A percentile compares a stretch with the other conserved stretches of the same genome.
phyloP scores from a whole-genome alignment of 2,329 filamentous ascomycete genomes.

The Chalaropsis ovoidea region DNA sequence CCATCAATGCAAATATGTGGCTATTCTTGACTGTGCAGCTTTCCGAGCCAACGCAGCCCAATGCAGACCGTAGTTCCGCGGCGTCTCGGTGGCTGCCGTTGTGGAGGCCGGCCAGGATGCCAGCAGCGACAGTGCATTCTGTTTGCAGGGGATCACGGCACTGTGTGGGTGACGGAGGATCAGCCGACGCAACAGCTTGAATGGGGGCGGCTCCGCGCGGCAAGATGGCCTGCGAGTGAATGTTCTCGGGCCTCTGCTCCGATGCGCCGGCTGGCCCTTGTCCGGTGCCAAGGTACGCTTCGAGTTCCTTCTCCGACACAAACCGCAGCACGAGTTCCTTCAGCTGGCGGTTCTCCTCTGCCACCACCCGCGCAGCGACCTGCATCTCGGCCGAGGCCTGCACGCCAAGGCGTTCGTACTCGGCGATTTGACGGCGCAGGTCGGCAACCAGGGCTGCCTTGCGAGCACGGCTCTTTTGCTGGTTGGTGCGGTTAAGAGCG shows the following conservation, averaged over 20 bases:
- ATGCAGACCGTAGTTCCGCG: not conserved
- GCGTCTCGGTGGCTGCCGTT: not conserved
- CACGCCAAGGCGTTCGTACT: slow-evolving; percentile 13
- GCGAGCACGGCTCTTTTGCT: slow-evolving; percentile 20
- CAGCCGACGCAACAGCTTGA: not conserved
- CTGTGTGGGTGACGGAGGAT: not conserved
- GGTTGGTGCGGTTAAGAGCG: slow-evolving; percentile 16
- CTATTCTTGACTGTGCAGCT: slow-evolving; percentile 19
- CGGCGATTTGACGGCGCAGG: not conserved
- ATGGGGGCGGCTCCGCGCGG: not conserved
- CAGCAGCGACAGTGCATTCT: slow-evolving; percentile 18
- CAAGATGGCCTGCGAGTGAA: not conserved
- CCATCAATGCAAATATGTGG: slow-evolving; percentile 20
- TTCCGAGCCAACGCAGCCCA: slow-evolving; percentile 17
- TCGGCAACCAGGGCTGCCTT: slow-evolving; percentile 21
- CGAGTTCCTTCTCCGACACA: slow-evolving; percentile 2
- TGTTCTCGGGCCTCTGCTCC: not conserved
- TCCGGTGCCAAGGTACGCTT: not conserved
- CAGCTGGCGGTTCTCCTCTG: slow-evolving; percentile 10
- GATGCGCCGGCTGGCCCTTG: not conserved
- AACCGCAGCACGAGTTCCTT: slow-evolving; percentile 7
- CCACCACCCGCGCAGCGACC: slow-evolving; percentile 1
- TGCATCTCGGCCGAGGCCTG: slow-evolving; percentile 20
- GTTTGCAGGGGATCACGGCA: slow-evolving; percentile 8
- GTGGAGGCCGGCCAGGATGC: slow-evolving; percentile 18